Percentiles rank a stretch among this genome's conserved stretches.
These are phyloP conservation scores for Powellomyces hirtus DNA, from an alignment of 192 early-diverging fungal species.

Conservation along the genomic window DNA sequence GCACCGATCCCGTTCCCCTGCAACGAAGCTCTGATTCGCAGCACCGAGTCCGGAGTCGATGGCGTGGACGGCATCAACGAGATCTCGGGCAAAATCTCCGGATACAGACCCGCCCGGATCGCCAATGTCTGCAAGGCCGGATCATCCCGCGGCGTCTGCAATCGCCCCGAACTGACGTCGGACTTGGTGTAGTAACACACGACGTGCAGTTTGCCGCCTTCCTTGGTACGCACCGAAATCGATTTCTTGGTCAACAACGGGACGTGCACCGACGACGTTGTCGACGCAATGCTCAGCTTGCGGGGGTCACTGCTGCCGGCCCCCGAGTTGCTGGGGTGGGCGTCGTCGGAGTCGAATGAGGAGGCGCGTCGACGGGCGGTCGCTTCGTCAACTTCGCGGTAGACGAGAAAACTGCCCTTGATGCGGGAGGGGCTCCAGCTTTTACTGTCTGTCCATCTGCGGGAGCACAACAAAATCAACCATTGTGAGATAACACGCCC, in stretches of 20 bases:
- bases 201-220: constrained; percentile 23
- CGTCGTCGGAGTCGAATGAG: constrained; percentile 12
- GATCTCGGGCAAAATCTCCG: constrained; percentile 20
- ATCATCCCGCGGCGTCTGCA: constrained; percentile 16
- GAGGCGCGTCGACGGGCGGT: constrained; percentile 20
- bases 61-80: neutral
- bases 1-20: neutral
- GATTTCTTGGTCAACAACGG: constrained; percentile 21
- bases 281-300: neutral
- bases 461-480: neutral
- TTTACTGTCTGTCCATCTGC: constrained; percentile 81
- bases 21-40: neutral
- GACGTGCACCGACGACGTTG: neutral
- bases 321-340: neutral
- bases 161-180: constrained; percentile 8
- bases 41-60: neutral
- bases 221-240: constrained; percentile 25
- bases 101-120: constrained; percentile 16
- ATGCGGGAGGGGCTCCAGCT: constrained; percentile 86
- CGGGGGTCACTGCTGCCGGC: neutral
- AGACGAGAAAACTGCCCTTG: constrained; percentile 83
- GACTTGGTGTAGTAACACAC: constrained; percentile 28
- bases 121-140: constrained; percentile 2
- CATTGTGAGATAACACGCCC: neutral
- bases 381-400: constrained; percentile 70